A percentile compares a stretch with the other conserved stretches of the same genome.
Evolutionary conservation across 2,329 filamentous ascomycete genomes (phyloP).

Genomic region (Colletotrichum filicis): DNA sequence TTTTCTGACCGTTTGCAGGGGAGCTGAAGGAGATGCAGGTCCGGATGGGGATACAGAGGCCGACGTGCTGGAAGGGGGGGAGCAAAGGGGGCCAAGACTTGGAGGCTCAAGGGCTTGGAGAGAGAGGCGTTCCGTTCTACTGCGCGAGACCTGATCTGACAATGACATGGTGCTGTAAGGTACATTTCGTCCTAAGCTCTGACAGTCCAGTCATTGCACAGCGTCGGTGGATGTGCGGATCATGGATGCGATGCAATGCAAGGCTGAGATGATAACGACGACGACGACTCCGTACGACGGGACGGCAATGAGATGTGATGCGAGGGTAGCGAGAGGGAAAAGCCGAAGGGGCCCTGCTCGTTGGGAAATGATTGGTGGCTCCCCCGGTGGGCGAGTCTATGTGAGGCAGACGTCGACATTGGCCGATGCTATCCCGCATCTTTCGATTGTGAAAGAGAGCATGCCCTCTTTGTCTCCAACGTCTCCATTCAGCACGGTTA

Average conservation of each 20-base stretch:
- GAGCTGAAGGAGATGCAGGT: neutral
- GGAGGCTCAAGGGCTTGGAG: neutral
- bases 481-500: neutral
- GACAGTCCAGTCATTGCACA: too few relatives aligned
- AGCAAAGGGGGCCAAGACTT: neutral
- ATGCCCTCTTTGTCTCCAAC: neutral
- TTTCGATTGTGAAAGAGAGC: neutral
- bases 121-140: neutral
- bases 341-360: neutral
- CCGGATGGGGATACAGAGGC: constrained; percentile 25
- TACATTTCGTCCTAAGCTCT: too few relatives aligned
- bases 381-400: neutral
- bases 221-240: neutral
- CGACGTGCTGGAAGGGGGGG: constrained; percentile 12
- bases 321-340: neutral
- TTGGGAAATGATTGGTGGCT: neutral
- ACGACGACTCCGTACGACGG: neutral
- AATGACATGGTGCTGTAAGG: neutral
- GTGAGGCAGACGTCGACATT: neutral
- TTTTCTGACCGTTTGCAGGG: constrained; percentile 24
- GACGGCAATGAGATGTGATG: neutral
- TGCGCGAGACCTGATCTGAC: neutral
- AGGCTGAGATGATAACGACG: constrained; percentile 22
- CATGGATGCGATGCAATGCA: neutral
- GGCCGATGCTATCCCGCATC: neutral